Evolutionary conservation across 2,329 filamentous ascomycete genomes (phyloP).

Genomic region (Pseudofabraea citricarpa): DNA sequence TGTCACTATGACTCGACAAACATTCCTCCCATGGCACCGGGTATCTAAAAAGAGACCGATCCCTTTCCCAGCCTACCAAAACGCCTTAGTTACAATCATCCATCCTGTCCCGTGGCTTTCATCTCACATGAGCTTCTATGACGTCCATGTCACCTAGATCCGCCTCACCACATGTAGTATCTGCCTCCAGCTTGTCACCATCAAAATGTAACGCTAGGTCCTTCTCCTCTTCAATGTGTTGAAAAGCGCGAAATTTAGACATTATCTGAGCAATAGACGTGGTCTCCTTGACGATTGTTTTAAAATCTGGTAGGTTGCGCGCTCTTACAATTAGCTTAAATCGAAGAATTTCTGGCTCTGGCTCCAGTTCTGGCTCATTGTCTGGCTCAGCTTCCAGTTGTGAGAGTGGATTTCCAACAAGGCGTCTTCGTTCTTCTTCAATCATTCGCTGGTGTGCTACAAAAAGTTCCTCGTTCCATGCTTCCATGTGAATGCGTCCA

Average conservation of each 20-base stretch:
- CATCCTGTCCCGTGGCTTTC: too few relatives aligned
- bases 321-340: constrained; percentile 52
- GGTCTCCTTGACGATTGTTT: constrained; percentile 44
- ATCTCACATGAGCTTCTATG: constrained; percentile 56
- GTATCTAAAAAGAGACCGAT: too few relatives aligned
- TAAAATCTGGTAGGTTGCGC: constrained; percentile 43
- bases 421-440: constrained; percentile 6
- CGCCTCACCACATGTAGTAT: constrained; percentile 55
- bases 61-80: too few relatives aligned
- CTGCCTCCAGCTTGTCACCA: constrained; percentile 63
- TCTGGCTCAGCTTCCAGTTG: constrained; percentile 14
- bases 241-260: constrained; percentile 52
- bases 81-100: too few relatives aligned
- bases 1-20: too few relatives aligned
- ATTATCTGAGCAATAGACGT: constrained; percentile 61
- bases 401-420: neutral
- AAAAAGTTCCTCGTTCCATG: constrained; percentile 66
- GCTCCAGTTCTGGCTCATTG: constrained; percentile 9
- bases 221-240: constrained; percentile 44
- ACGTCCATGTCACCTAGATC: constrained; percentile 72
- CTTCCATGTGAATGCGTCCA: constrained; percentile 67
- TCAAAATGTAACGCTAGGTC: constrained; percentile 66
- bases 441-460: constrained; percentile 25
- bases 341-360: constrained; percentile 37
- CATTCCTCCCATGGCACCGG: too few relatives aligned